A percentile compares a stretch with the other conserved stretches of the same genome.
Conservation (phyloP, 164 flowering plant species). For the Aristolochia californica region DNA sequence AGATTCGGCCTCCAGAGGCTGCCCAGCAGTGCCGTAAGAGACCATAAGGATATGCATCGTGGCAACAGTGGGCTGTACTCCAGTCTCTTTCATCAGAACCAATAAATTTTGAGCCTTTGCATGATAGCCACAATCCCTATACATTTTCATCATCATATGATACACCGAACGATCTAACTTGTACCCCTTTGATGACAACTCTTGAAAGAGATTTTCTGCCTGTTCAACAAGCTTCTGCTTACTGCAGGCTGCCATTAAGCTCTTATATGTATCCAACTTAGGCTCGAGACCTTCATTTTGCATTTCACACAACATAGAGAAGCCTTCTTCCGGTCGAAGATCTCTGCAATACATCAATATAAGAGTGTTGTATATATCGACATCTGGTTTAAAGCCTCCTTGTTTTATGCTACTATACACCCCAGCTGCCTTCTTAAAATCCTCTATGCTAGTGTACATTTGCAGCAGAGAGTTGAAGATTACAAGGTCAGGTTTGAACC, state of each 20-base stretch:
- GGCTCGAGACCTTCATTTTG: conserved; percentile 53
- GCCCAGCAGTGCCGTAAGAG: conserved; percentile 78
- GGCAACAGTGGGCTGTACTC: conserved; percentile 71
- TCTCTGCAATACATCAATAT: conserved; percentile 88
- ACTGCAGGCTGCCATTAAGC: conserved; percentile 73
- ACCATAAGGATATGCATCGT: conserved; percentile 97
- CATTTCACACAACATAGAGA: conserved; percentile 65
- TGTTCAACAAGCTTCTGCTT: conserved; percentile 50
- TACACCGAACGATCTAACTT: conserved; percentile 79
- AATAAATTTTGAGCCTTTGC: conserved; percentile 64
- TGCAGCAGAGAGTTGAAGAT: conserved; percentile 70
- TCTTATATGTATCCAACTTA: conserved; percentile 69
- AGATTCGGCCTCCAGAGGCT: conserved; percentile 75
- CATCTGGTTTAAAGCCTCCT: conserved; percentile 65
- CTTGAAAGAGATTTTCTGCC: conserved; percentile 76
- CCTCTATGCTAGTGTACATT: conserved; percentile 55
- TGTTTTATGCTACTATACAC: conserved; percentile 49
- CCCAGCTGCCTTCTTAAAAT: conserved; percentile 53
- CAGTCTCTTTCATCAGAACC: conserved; percentile 63
- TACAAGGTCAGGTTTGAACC: conserved; percentile 75
- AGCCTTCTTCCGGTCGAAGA: conserved; percentile 79
- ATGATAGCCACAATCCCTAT: conserved; percentile 51
- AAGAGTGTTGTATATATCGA: conserved; percentile 72
- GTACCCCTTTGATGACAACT: conserved; percentile 39
- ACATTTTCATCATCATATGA: conserved; percentile 92